These are phyloP conservation scores for Musa troglodytarum DNA, from an alignment of 176 grass and related monocot species.

Conservation along the genomic window DNA sequence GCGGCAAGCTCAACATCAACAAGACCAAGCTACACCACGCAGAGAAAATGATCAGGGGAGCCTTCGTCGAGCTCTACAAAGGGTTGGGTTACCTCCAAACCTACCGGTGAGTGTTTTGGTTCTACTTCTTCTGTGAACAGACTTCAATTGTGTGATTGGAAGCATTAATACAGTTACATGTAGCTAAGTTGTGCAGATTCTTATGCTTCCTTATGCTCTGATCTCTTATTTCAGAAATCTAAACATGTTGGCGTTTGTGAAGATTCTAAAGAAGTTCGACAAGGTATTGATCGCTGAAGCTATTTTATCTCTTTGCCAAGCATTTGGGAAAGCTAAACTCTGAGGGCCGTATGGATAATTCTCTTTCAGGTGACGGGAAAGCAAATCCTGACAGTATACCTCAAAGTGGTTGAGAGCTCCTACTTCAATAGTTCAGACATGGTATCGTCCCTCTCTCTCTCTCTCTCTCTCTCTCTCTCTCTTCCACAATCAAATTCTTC, in stretches of 20 bases:
- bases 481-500: not conserved
- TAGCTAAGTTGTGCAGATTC: too few species aligned
- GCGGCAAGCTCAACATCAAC: constrained; percentile 61
- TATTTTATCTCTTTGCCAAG: constrained; percentile 14
- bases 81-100: constrained; percentile 73
- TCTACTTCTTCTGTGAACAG: not conserved
- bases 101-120: constrained; percentile 40
- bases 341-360: constrained; percentile 2
- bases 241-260: constrained; percentile 95
- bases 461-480: not conserved
- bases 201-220: too few species aligned
- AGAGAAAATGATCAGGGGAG: constrained; percentile 95
- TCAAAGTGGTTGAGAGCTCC: constrained; percentile 88
- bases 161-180: too few species aligned
- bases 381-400: constrained; percentile 61
- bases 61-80: constrained; percentile 82
- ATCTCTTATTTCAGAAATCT: constrained; percentile 50
- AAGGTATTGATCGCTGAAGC: constrained; percentile 34
- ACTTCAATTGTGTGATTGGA: too few species aligned
- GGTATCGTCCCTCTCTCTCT: constrained; percentile 29
- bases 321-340: constrained; percentile 4
- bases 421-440: constrained; percentile 92
- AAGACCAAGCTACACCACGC: constrained; percentile 83
- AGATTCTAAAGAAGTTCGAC: constrained; percentile 97
- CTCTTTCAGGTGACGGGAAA: constrained; percentile 69